A percentile compares a stretch with the other conserved stretches of the same genome.
Evolutionary conservation across 257 asterid species (phyloP).

Genomic region (Ophiorrhiza pumila): DNA sequence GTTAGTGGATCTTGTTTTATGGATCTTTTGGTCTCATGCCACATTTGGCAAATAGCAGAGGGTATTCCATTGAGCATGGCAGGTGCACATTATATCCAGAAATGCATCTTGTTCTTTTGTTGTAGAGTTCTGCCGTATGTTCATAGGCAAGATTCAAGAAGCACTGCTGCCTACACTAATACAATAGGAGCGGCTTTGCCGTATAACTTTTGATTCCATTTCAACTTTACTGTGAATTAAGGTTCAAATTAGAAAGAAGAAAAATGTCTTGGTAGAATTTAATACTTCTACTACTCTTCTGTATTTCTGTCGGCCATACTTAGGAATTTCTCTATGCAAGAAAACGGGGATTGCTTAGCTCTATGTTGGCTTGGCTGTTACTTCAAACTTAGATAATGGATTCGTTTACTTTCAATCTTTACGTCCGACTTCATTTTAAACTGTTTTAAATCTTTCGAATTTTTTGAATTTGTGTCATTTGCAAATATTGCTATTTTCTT

Average conservation of each 20-base stretch:
- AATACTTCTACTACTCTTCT: not conserved
- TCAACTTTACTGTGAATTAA: not conserved
- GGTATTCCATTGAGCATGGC: not conserved
- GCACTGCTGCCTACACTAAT: not conserved
- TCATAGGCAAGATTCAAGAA: too few species aligned
- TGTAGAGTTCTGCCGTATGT: too few species aligned
- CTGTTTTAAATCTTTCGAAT: too few species aligned
- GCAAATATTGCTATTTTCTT: too few species aligned
- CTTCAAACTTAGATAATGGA: too few species aligned
- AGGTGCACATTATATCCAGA: not conserved
- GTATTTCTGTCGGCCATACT: not conserved
- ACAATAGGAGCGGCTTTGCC: not conserved
- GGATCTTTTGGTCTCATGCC: not conserved
- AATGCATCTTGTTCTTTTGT: too few species aligned
- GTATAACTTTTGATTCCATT: not conserved
- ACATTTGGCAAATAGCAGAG: not conserved
- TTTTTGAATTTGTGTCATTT: too few species aligned
- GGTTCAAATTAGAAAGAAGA: not conserved
- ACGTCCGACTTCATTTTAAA: too few species aligned
- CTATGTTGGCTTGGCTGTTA: too few species aligned
- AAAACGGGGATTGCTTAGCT: too few species aligned
- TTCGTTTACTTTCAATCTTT: too few species aligned
- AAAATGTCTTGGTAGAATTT: not conserved
- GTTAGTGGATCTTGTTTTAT: slow-evolving; percentile 6
- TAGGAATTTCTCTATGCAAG: too few species aligned